Base-by-base conservation (phyloP, 345 rosid species). In the Eutrema japonicum region DNA sequence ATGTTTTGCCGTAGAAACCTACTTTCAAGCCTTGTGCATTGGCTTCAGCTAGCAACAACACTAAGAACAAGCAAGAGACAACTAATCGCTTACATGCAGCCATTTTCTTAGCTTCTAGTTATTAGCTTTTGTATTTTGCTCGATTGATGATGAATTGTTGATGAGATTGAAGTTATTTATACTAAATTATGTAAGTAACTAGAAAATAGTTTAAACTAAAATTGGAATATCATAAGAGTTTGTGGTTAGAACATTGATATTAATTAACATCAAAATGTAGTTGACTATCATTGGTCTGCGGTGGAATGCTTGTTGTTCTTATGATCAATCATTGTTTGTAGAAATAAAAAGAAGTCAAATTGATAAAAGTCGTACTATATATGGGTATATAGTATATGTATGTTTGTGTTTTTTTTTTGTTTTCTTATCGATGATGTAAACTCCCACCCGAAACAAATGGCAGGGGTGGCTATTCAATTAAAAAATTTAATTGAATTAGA, bases 1-100 rank as follows among this genome's bases (percentile, higher is more conserved):
- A 83, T 8, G 73, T 76, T 0, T 40, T 10, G 4, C 9, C 3
- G 46, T 92, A 78, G 82, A 72, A 86, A 0, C 74, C 81, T 65
- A 83, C 79, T 73, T 64, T 64, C 51, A 78, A 67, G 32, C 69
- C 74, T 50, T 66, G 50, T 10, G 72, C 46, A 66, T 30, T 70
- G 52, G 59, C 79, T 70, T 70, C 54, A 63, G 52, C 75, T 18
- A 75, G 29, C 38, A 76, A 70, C 61, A 76, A 22, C 48, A 63
- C 75, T 7, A 76, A 47, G 46, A 70, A 40, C 37, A 76, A 63
- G 38, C 66, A 70, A 63, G 75, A 55, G 18, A 64, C 47, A 29
- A 32, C 54, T 70, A 70, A 36, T 70, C 8, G 33, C 53, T 63
- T 76, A 12, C 47, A 76, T 8, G 66, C 47, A 29, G 66, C 10